A percentile compares a stretch with the other conserved stretches of the same genome.
Conservation (phyloP, 352 stramenopile genomes). For the Thraustochytrium sp. region DNA sequence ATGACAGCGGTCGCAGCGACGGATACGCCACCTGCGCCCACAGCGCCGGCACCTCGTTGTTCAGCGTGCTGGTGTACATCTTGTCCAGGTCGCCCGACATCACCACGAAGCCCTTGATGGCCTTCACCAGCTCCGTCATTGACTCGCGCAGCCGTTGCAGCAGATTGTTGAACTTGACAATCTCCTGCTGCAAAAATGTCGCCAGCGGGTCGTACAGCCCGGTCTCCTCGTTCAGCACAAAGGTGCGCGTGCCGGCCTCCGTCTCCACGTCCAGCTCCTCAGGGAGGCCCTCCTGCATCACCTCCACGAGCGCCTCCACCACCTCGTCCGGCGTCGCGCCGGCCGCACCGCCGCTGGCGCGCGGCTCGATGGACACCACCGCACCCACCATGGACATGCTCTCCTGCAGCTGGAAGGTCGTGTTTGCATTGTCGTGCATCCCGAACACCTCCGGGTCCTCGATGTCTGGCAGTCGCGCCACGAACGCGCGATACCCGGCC, state of each 20-base stretch:
- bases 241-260: constrained; percentile 76
- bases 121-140: constrained; percentile 63
- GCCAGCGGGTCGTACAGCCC: constrained; percentile 63
- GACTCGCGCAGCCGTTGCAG: constrained; percentile 70
- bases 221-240: constrained; percentile 65
- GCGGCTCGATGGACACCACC: constrained; percentile 78
- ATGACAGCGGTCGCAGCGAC: constrained; percentile 82
- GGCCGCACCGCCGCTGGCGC: constrained; percentile 59
- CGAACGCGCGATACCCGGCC: constrained; percentile 67
- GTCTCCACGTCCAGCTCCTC: constrained; percentile 67
- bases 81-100: constrained; percentile 88
- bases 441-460: constrained; percentile 88
- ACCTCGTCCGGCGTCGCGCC: constrained; percentile 68
- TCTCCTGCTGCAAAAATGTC: constrained; percentile 83
- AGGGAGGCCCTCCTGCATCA: constrained; percentile 61
- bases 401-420: constrained; percentile 83
- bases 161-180: constrained; percentile 87
- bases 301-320: constrained; percentile 51
- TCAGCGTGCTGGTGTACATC: constrained; percentile 87
- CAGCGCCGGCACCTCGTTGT: constrained; percentile 74
- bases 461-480: constrained; percentile 67
- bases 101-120: constrained; percentile 70
- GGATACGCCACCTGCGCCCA: constrained; percentile 81
- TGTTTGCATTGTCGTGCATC: constrained; percentile 91
- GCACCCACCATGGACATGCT: constrained; percentile 73